Base-by-base conservation (phyloP, 2,329 filamentous ascomycete species). In the Thielaviopsis punctulata region DNA sequence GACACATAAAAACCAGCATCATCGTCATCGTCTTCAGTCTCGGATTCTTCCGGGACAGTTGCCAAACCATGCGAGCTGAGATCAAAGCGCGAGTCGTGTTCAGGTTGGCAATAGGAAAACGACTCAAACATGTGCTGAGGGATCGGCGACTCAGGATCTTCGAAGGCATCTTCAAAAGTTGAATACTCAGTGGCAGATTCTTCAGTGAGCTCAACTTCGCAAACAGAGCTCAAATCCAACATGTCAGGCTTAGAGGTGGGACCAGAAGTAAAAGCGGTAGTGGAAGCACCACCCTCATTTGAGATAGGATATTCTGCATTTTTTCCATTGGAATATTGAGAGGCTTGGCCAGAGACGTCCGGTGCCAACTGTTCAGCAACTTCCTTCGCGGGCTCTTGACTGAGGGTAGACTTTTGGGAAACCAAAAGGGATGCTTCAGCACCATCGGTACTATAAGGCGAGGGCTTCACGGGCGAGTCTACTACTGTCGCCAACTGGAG, bases 11-110 rank as follows among this genome's bases (percentile, higher is more conserved):
- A 48, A 41, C 49, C 52, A 18, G 47, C 46, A 8, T 49, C 46
- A 12, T 53, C 46, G 22, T 44, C 39, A 15, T 51, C 48, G 13
- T 51, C 25, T 43, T 51, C 44, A 44, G 45, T 25, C 22, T 54
- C 52, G 3, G 43, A 48, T 23, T 55, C 53, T 46, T 55, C 53
- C 8, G 30, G 49, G 1, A 55, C 46, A 46, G 53, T 52, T 12
- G 23, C 45, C 39, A 54, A 39, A n/a, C 27, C 49, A 12, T 23
- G 19, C 5, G 19, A 10, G 2, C 13, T 18, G 3, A 45, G 23
- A 12, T 52, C 50, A 22, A 47, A 53, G 13, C 51, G 33, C 23
- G 45, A 49, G 6, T 49, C 39, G 4, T 43, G 46, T 24, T 53
- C 51, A 1, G 47, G 46, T 2, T 45, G 7, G 23, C 45, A 36